Conservation (phyloP, 768 basidiomycete species). For the Termitomyces sp. region DNA sequence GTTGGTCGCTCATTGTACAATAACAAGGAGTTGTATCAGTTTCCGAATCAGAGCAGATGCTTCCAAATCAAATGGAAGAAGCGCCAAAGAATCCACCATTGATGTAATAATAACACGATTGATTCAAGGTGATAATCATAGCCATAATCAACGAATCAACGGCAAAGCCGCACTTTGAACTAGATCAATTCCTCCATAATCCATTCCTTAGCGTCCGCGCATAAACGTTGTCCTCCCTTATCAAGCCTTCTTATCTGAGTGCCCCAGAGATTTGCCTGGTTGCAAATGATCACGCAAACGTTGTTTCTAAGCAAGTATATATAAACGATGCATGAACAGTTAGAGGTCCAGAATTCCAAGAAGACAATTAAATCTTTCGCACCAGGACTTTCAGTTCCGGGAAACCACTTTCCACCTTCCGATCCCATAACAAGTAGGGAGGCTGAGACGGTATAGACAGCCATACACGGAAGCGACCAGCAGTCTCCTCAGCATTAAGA, state of each 20-base stretch:
- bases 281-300: conserved; percentile 78
- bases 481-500: conserved; percentile 73
- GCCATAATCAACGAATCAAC: too few species aligned
- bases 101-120: neutral
- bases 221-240: neutral
- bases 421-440: conserved; percentile 73
- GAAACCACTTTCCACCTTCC: conserved; percentile 88
- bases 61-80: neutral
- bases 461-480: conserved; percentile 92
- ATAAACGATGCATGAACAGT: neutral
- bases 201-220: too few species aligned
- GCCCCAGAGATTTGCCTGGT: conserved; percentile 79
- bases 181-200: neutral
- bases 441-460: conserved; percentile 37
- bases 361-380: neutral
- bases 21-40: neutral
- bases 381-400: conserved; percentile 86
- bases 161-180: neutral
- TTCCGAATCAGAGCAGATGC: neutral
- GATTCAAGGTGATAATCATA: too few species aligned
- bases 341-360: neutral
- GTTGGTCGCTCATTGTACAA: neutral
- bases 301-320: conserved; percentile 60
- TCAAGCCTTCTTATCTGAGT: conserved; percentile 65
- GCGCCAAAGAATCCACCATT: neutral